phyloP scores from a whole-genome alignment of 345 rosid genomes.

The Conringia planisiliqua region DNA sequence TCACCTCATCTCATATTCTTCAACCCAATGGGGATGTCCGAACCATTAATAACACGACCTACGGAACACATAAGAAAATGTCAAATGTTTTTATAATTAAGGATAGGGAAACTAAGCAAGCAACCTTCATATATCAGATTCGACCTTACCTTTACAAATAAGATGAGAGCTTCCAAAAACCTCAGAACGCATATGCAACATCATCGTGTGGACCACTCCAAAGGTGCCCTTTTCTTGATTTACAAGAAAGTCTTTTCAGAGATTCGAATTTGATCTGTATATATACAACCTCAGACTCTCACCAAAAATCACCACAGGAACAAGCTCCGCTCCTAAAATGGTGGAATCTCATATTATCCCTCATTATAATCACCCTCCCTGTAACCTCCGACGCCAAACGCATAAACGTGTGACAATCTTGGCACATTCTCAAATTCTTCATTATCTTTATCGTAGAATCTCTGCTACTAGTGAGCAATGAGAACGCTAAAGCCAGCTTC shows the following conservation, averaged over 20 bases:
- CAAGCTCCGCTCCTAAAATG: conserved; percentile 66
- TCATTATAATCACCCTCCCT: conserved; percentile 55
- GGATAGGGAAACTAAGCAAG: too few species aligned
- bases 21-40: too few species aligned
- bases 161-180: too few species aligned
- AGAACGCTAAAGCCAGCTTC: conserved; percentile 73
- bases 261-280: background rate
- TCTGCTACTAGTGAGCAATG: conserved; percentile 40
- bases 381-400: conserved; percentile 51
- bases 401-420: conserved; percentile 70
- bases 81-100: too few species aligned
- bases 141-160: too few species aligned
- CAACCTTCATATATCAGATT: too few species aligned
- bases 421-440: conserved; percentile 75
- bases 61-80: too few species aligned
- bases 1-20: too few species aligned
- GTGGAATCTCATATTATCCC: conserved; percentile 76
- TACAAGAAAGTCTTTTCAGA: background rate
- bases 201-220: background rate
- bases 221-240: background rate
- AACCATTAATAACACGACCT: too few species aligned
- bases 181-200: background rate
- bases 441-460: conserved; percentile 49
- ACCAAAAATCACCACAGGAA: conserved; percentile 80
- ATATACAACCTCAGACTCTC: conserved; percentile 16